These are phyloP conservation scores for Penicillium soppii DNA, from an alignment of 495 filamentous ascomycete genomes.

Conservation along the genomic window DNA sequence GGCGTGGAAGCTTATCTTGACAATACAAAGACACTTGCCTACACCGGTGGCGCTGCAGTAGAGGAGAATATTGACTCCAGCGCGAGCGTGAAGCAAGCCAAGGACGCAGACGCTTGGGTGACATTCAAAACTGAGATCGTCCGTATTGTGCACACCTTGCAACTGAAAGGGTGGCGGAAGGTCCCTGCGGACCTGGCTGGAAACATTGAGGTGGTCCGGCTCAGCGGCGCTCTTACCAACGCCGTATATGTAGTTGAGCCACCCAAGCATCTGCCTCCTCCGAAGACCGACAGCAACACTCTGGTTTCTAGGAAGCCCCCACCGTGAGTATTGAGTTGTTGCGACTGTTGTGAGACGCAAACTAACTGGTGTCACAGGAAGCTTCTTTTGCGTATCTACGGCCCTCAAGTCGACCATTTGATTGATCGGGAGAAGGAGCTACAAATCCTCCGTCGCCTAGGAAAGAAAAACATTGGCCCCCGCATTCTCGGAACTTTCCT, in stretches of 20 bases:
- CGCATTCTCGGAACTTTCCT: constrained; percentile 88
- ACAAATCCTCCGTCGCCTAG: constrained; percentile 79
- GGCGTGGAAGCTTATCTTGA: constrained; percentile 78
- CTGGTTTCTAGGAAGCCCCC: constrained; percentile 50
- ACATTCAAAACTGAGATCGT: constrained; percentile 89
- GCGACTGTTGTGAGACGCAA: neutral
- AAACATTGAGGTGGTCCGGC: constrained; percentile 76
- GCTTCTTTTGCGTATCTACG: constrained; percentile 89
- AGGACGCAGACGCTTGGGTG: constrained; percentile 72
- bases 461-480: constrained; percentile 89
- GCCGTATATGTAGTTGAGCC: constrained; percentile 92
- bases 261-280: constrained; percentile 54
- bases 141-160: constrained; percentile 82
- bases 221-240: constrained; percentile 95
- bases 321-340: constrained; percentile 40
- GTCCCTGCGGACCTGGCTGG: constrained; percentile 68
- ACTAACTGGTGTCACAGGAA: constrained; percentile 53
- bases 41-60: constrained; percentile 58
- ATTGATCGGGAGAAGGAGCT: constrained; percentile 93
- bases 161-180: constrained; percentile 84
- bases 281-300: constrained; percentile 35
- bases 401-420: constrained; percentile 90
- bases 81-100: constrained; percentile 43
- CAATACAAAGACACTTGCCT: constrained; percentile 83
- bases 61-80: constrained; percentile 38